These are phyloP conservation scores for Coemansia aciculifera DNA, from an alignment of 192 early-diverging fungal species.

Conservation along the genomic window DNA sequence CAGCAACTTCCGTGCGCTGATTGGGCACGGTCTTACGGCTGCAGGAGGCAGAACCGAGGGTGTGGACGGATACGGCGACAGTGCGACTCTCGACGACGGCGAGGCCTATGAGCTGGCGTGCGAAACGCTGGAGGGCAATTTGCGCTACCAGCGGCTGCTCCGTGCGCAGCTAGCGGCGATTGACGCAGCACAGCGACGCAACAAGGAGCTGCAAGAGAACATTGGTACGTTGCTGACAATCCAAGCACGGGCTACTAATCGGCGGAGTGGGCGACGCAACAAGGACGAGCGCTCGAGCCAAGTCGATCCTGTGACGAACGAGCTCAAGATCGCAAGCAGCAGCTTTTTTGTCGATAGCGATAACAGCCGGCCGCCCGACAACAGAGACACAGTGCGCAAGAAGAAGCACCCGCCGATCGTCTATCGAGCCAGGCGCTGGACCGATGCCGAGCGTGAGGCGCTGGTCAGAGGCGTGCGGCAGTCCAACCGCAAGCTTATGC, in stretches of 20 bases:
- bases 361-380: conserved; percentile 50
- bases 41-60: not conserved
- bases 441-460: conserved; percentile 56
- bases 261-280: conserved; percentile 38
- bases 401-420: conserved; percentile 53
- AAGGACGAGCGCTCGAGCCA: conserved; percentile 23
- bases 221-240: conserved; percentile 41
- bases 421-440: conserved; percentile 56
- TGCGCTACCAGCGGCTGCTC: conserved; percentile 50
- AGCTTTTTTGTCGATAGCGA: conserved; percentile 45
- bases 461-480: conserved; percentile 54
- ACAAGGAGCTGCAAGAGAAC: conserved; percentile 45
- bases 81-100: conserved; percentile 30
- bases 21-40: conserved; percentile 37
- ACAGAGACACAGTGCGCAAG: conserved; percentile 52
- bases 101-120: conserved; percentile 42
- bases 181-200: conserved; percentile 54
- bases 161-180: conserved; percentile 49
- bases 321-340: conserved; percentile 21
- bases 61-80: conserved; percentile 13
- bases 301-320: conserved; percentile 41
- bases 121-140: conserved; percentile 55
- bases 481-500: conserved; percentile 52
- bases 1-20: conserved; percentile 44
- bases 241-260: conserved; percentile 39